Conservation (phyloP, 2,329 filamentous ascomycete species). For the Trichoderma brevicompactum region DNA sequence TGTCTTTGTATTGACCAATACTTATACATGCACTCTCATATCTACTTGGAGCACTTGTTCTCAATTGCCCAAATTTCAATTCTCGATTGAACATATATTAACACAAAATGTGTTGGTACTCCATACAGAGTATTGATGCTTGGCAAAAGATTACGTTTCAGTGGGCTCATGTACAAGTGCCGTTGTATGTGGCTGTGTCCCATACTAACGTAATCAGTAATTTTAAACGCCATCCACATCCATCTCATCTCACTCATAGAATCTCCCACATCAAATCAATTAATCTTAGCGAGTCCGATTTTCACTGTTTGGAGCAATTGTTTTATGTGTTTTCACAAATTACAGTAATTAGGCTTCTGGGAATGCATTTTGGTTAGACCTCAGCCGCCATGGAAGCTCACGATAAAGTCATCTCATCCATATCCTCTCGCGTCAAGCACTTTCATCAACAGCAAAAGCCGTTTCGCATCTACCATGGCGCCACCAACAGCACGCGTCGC, state of each 20-base stretch:
- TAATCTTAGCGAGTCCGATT: neutral
- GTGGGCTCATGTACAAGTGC: neutral
- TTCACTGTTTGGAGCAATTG: neutral
- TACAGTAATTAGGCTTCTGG: no score
- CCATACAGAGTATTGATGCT: no score
- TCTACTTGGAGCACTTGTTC: no score
- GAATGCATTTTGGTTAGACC: neutral
- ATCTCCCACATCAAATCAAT: neutral
- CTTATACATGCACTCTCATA: no score
- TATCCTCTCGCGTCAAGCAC: slow-evolving; percentile 49
- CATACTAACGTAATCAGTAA: slow-evolving; percentile 17
- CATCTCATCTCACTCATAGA: slow-evolving; percentile 1
- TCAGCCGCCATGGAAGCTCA: slow-evolving; percentile 49
- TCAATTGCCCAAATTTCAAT: no score
- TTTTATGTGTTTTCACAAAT: neutral
- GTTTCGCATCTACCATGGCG: slow-evolving; percentile 78
- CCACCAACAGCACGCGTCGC: slow-evolving; percentile 74
- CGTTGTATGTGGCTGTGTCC: slow-evolving; percentile 9
- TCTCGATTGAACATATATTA: no score
- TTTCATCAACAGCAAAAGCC: slow-evolving; percentile 53
- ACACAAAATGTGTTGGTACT: no score
- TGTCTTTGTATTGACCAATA: no score
- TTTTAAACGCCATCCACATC: neutral
- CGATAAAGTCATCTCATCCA: slow-evolving; percentile 47
- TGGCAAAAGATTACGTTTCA: no score